Percentiles rank a stretch among this genome's conserved stretches.
Evolutionary conservation across 1,139 yeast genomes (phyloP).

Genomic region (Lodderomyces oxycetoniae): DNA sequence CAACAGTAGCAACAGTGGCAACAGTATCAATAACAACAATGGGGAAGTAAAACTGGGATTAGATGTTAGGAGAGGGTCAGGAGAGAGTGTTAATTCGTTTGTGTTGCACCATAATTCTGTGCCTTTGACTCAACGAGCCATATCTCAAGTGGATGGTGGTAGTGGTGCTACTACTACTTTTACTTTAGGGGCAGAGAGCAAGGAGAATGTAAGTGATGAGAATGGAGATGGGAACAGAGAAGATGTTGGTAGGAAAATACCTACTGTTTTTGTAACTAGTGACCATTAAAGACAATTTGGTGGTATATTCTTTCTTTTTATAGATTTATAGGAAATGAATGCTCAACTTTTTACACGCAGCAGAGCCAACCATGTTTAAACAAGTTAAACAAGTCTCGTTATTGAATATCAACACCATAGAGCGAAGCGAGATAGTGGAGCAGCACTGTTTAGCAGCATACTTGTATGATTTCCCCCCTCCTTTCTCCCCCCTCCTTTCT

Average conservation of each 20-base stretch:
- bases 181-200: not conserved
- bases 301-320: no score
- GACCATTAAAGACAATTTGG: slow-evolving; percentile 16
- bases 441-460: no score
- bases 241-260: slow-evolving; percentile 5
- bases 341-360: no score
- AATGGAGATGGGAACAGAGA: not conserved
- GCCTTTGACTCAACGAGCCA: slow-evolving; percentile 10
- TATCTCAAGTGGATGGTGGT: slow-evolving; percentile 3
- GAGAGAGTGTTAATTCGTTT: slow-evolving; percentile 11
- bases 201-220: not conserved
- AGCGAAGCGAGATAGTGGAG: no score
- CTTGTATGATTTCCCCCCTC: no score
- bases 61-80: slow-evolving; percentile 4
- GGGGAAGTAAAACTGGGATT: not conserved
- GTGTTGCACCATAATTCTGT: slow-evolving; percentile 7
- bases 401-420: no score
- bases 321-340: no score
- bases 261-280: slow-evolving; percentile 16
- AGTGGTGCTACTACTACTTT: not conserved
- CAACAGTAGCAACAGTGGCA: slow-evolving; percentile 2
- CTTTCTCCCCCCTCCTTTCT: no score
- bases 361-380: no score
- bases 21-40: slow-evolving; percentile 2
- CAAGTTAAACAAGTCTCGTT: no score